A percentile compares a stretch with the other conserved stretches of the same genome.
These are phyloP conservation scores for Violaceomyces palustris DNA, from an alignment of 1,284 basidiomycete species.

Conservation along the genomic window DNA sequence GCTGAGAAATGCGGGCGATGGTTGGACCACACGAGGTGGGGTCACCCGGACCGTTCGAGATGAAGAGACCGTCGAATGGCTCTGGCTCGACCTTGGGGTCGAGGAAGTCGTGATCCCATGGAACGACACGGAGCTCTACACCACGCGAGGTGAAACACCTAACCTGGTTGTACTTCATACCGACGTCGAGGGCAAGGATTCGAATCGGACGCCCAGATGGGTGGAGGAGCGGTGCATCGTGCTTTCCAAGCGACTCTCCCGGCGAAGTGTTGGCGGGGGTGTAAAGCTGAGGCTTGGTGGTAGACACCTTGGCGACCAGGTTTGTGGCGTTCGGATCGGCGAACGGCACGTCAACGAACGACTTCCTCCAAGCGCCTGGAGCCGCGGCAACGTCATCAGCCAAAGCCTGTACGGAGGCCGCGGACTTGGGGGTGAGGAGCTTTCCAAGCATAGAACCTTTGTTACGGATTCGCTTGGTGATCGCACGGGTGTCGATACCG, in stretches of 20 bases:
- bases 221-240: conserved; percentile 61
- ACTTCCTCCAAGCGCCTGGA: conserved; percentile 67
- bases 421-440: conserved; percentile 50
- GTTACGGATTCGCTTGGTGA: conserved; percentile 93
- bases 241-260: conserved; percentile 54
- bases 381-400: too few relatives aligned
- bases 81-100: conserved; percentile 60
- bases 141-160: conserved; percentile 91
- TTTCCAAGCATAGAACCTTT: conserved; percentile 77
- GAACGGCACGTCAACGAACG: conserved; percentile 77
- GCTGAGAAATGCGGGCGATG: conserved; percentile 66
- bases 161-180: conserved; percentile 99
- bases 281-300: conserved; percentile 66
- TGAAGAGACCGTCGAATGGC: conserved; percentile 87
- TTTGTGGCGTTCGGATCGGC: conserved; percentile 84
- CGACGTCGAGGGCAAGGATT: conserved; percentile 87
- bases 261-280: conserved; percentile 46
- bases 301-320: conserved; percentile 85
- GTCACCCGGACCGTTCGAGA: conserved; percentile 98
- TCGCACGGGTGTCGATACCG: conserved; percentile 91
- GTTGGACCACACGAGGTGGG: conserved; percentile 70
- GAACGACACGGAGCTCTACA: conserved; percentile 92
- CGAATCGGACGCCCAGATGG: conserved; percentile 74
- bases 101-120: conserved; percentile 92
- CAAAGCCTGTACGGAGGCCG: conserved; percentile 30